Percentiles rank a stretch among this genome's conserved stretches.
These are phyloP conservation scores for Schoenoplectus triqueter DNA, from an alignment of 202 grass and related monocot species.

Conservation along the genomic window DNA sequence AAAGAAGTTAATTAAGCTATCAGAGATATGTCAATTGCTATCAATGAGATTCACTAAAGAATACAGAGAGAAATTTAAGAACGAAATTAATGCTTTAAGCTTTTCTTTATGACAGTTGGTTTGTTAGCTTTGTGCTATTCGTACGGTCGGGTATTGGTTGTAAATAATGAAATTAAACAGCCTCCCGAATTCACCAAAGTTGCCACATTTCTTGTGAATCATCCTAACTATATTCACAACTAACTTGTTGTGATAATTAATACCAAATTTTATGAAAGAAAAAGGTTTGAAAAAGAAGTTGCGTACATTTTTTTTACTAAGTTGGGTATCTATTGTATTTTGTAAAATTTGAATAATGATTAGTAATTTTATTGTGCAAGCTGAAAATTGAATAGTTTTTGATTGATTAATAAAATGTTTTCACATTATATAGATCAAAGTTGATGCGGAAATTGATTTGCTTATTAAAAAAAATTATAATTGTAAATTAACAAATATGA, in stretches of 20 bases:
- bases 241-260: background rate
- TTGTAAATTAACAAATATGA: no score
- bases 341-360: no score
- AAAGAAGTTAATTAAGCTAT: background rate
- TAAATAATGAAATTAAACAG: background rate
- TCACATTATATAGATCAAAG: no score
- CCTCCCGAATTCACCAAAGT: background rate
- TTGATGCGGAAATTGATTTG: no score
- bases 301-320: no score
- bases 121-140: background rate
- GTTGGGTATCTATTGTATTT: no score
- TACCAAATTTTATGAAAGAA: background rate
- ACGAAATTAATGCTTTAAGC: slow-evolving; percentile 1
- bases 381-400: background rate
- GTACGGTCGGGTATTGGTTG: background rate
- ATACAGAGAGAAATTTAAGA: background rate
- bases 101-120: background rate
- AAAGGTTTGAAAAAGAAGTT: background rate
- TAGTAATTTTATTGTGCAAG: background rate
- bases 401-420: no score
- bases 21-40: background rate
- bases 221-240: background rate
- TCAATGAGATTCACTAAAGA: no score
- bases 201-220: background rate
- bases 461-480: no score